Evolutionary conservation across 306 rosid genomes (phyloP).

Genomic region (Leucaena leucocephala): DNA sequence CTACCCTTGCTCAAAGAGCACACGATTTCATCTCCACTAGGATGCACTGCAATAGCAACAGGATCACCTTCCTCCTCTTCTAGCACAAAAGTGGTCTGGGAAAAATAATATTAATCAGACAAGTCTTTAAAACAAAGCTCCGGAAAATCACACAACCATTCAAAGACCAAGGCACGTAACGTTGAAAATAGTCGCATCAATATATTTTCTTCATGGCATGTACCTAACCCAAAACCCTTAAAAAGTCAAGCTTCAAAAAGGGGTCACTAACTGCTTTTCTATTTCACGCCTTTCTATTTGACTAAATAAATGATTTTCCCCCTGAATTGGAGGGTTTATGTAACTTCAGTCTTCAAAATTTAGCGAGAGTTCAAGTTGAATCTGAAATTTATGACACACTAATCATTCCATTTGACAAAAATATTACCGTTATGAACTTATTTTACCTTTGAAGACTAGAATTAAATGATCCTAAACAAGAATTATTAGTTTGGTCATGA

Average conservation of each 20-base stretch:
- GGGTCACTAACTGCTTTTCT: not conserved
- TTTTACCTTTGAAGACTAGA: not conserved
- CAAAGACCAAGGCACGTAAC: conserved; percentile 1
- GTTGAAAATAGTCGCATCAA: conserved; percentile 7
- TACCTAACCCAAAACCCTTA: conserved; percentile 8
- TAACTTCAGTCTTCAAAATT: not conserved
- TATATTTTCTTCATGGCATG: conserved; percentile 23
- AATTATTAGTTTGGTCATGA: not conserved
- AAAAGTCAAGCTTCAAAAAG: not conserved
- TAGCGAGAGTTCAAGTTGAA: not conserved
- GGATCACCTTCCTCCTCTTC: conserved; percentile 89
- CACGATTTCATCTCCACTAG: conserved; percentile 75
- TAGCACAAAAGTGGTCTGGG: conserved; percentile 67
- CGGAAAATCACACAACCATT: conserved; percentile 9
- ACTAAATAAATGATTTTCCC: not conserved
- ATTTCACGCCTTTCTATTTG: not conserved
- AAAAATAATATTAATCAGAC: conserved; percentile 7
- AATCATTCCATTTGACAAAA: not conserved
- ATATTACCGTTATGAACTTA: not conserved
- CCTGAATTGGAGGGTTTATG: not conserved
- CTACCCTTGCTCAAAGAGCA: conserved; percentile 81
- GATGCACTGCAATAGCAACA: conserved; percentile 79
- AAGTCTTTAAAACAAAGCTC: conserved; percentile 15
- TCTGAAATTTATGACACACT: not conserved
- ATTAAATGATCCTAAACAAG: not conserved